phyloP scores from a whole-genome alignment of 768 basidiomycete genomes.

The Tricholoma flavovirens region DNA sequence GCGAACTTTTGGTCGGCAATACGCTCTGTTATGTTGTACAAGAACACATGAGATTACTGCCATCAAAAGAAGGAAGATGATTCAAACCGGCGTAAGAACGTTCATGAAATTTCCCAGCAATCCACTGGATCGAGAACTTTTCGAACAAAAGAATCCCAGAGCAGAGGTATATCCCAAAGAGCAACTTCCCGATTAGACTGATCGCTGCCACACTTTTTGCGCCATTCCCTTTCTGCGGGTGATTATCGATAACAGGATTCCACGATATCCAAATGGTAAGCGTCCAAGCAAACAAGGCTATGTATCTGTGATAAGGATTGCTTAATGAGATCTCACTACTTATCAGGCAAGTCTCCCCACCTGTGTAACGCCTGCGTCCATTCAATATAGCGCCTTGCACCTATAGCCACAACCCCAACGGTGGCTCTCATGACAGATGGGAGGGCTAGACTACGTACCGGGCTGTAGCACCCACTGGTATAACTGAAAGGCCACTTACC shows the following conservation, averaged over 20 bases:
- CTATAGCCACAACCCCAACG: conserved; percentile 69
- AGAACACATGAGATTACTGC: background rate
- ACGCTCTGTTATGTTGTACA: conserved; percentile 50
- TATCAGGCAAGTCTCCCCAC: conserved; percentile 24
- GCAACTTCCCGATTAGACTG: conserved; percentile 52
- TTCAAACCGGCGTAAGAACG: conserved; percentile 42
- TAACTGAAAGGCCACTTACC: conserved; percentile 36
- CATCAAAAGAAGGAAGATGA: background rate
- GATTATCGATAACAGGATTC: conserved; percentile 55
- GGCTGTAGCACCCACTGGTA: conserved; percentile 9
- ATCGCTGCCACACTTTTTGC: conserved; percentile 36
- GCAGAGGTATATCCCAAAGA: conserved; percentile 71
- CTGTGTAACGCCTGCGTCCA: conserved; percentile 65
- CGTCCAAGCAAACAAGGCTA: conserved; percentile 66
- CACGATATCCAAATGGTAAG: conserved; percentile 66
- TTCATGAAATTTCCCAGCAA: conserved; percentile 79
- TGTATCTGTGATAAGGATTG: conserved; percentile 33
- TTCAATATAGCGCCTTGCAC: conserved; percentile 69
- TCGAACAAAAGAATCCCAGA: conserved; percentile 68
- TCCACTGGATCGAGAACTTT: conserved; percentile 84
- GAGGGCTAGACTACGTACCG: conserved; percentile 35
- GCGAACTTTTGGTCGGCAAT: conserved; percentile 81
- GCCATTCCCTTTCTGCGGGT: conserved; percentile 27
- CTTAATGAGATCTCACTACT: background rate
- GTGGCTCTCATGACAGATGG: conserved; percentile 55